Evolutionary conservation across 2,329 filamentous ascomycete genomes (phyloP), one percentile per base, ranked within the genome.

Genomic region (Triangularia setosa): DNA sequence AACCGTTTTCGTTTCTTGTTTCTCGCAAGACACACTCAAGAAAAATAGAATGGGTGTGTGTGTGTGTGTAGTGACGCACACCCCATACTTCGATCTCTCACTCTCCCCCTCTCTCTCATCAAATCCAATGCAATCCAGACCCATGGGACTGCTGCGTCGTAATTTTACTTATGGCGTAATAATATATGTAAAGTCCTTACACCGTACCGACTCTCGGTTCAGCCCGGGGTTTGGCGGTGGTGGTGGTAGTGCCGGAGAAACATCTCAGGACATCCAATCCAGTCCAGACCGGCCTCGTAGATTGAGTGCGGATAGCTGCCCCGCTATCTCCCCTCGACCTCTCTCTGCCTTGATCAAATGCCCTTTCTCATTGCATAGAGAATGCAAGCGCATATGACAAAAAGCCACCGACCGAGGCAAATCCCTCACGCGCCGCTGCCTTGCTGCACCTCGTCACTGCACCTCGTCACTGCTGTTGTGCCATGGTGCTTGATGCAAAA

Each of bases 401-500:
- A 48, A 23, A 21, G 40, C 40, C 40, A 21, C n/a, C 18, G 40
- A 48, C 40, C 40, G 40, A 18, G 40, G 40, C 62, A 58, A 65
- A 63, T 58, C 52, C 61, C 58, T 60, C 58, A 61, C 28, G 23
- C 40, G 48, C 18, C 40, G 53, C 61, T 24, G 63, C 58, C 35
- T 27, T 21, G 65, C 62, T 55, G 62, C 53, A 44, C 21, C 12
- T 59, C n/a, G n/a, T 18, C 18, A 1, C n/a, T 21, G 12, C 16
- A n/a, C n/a, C n/a, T n/a, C n/a, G n/a, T n/a, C n/a, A n/a, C n/a
- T 40, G 4, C 40, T 48, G 40, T 48, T n/a, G 40, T 48, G 40
- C 18, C 40, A 48, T 21, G 40, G 40, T 48, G 40, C n/a, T 48
- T 48, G 57, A 61, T 67, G 65, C 65, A 67, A 3, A 21, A 58